A percentile compares a stretch with the other conserved stretches of the same genome.
These are phyloP conservation scores for Artemisia argyi DNA, from an alignment of 129 eudicot species.

Conservation along the genomic window DNA sequence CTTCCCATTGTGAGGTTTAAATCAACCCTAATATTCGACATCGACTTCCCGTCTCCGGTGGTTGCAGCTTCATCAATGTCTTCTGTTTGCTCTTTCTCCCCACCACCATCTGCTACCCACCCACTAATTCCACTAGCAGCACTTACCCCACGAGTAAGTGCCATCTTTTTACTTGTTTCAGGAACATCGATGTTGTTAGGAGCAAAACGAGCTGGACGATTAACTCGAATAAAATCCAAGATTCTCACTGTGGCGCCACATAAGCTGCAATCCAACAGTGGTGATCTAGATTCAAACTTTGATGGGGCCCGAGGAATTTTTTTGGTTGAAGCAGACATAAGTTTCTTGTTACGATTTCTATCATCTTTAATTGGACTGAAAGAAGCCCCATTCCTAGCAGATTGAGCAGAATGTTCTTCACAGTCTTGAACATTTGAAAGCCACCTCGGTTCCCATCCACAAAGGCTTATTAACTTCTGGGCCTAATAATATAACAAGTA, in stretches of 20 bases:
- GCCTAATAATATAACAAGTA: constrained; percentile 44
- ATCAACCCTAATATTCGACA: constrained; percentile 68
- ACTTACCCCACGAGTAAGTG: constrained; percentile 73
- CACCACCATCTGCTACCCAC: constrained; percentile 73
- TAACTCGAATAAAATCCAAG: constrained; percentile 75
- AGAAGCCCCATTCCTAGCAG: constrained; percentile 81
- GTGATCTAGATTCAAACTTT: constrained; percentile 75
- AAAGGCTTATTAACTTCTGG: constrained; percentile 83
- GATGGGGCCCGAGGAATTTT: constrained; percentile 47
- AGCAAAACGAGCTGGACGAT: constrained; percentile 69
- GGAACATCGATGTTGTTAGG: constrained; percentile 75
- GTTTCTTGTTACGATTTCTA: constrained; percentile 56
- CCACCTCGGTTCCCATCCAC: constrained; percentile 99
- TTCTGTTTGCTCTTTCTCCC: constrained; percentile 69
- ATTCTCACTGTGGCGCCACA: constrained; percentile 95
- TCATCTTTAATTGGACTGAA: constrained; percentile 56
- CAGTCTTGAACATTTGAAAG: constrained; percentile 86
- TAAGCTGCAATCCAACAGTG: constrained; percentile 84
- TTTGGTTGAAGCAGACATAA: constrained; percentile 53
- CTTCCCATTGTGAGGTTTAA: constrained; percentile 71
- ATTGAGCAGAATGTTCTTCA: constrained; percentile 97
- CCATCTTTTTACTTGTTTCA: constrained; percentile 77
- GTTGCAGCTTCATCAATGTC: constrained; percentile 80
- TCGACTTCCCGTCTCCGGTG: constrained; percentile 55
- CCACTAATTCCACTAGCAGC: constrained; percentile 93